Percentiles rank a stretch among this genome's conserved stretches.
phyloP scores from a whole-genome alignment of 1,284 basidiomycete genomes.

The Fomitopsis palustris region DNA sequence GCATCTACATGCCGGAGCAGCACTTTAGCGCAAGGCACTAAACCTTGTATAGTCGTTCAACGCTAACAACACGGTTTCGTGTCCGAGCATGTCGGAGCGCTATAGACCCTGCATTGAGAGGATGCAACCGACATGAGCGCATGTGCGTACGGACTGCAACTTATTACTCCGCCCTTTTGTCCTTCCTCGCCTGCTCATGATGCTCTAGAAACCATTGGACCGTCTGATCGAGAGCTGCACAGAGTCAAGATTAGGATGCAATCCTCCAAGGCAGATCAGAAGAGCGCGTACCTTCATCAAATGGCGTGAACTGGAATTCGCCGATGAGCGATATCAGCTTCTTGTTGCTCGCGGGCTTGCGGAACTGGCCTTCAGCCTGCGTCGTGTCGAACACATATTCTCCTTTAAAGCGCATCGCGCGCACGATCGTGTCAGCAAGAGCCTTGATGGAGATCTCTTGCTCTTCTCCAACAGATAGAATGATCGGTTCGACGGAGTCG shows the following conservation, averaged over 20 bases:
- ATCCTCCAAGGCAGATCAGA: background rate
- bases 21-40: too few species aligned
- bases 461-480: constrained; percentile 84
- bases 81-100: background rate
- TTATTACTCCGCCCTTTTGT: constrained; percentile 15
- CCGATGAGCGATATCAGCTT: constrained; percentile 71
- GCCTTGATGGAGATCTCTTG: constrained; percentile 88
- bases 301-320: constrained; percentile 84
- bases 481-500: constrained; percentile 84
- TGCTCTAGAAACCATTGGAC: constrained; percentile 27
- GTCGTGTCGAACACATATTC: constrained; percentile 70
- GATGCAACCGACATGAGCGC: too few species aligned
- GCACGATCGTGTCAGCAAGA: constrained; percentile 82
- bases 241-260: background rate
- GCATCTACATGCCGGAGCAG: too few species aligned
- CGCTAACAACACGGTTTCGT: too few species aligned
- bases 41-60: too few species aligned
- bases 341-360: constrained; percentile 90
- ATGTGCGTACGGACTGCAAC: too few species aligned
- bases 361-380: constrained; percentile 82
- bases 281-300: constrained; percentile 58
- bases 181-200: constrained; percentile 23
- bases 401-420: constrained; percentile 71
- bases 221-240: constrained; percentile 23
- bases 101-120: background rate